Evolutionary conservation across 2,329 filamentous ascomycete species (phyloP).

Genomic region (Pseudogymnoascus sp.): DNA sequence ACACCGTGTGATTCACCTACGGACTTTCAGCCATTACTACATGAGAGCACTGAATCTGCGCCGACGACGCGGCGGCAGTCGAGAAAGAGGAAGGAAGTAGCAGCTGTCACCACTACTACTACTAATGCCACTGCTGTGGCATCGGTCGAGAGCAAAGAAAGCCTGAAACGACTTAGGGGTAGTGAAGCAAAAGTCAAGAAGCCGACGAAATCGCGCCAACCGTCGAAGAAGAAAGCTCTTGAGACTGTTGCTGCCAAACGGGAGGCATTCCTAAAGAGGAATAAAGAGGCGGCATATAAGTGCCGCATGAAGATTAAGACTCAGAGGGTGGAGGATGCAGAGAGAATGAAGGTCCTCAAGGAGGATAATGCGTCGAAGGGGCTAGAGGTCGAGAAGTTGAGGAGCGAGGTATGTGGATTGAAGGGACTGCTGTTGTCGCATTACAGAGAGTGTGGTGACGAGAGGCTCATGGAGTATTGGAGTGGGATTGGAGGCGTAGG

Average conservation of each 20-base stretch:
- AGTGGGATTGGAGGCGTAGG: background rate
- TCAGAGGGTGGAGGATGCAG: background rate
- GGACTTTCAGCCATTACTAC: background rate
- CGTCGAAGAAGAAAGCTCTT: slow-evolving; percentile 3
- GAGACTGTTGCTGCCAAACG: background rate
- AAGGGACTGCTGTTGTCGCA: slow-evolving; percentile 4
- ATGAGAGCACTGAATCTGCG: background rate
- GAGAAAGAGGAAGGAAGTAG: background rate
- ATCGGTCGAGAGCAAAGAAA: background rate
- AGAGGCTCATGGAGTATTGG: background rate
- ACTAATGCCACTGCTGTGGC: background rate
- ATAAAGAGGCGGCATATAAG: slow-evolving; percentile 2
- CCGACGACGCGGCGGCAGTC: background rate
- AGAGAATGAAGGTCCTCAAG: background rate
- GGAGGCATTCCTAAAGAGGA: slow-evolving; percentile 7
- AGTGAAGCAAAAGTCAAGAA: background rate
- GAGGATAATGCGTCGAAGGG: background rate
- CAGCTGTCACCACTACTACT: background rate
- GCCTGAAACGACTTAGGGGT: background rate
- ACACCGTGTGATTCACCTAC: background rate
- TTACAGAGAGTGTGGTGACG: background rate
- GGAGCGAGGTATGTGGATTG: background rate
- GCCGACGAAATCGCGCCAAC: background rate
- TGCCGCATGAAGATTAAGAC: background rate
- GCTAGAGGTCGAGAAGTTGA: slow-evolving; percentile 4